Evolutionary conservation across 495 filamentous ascomycete genomes (phyloP).

Genomic region (Alectoria sarmentosa): DNA sequence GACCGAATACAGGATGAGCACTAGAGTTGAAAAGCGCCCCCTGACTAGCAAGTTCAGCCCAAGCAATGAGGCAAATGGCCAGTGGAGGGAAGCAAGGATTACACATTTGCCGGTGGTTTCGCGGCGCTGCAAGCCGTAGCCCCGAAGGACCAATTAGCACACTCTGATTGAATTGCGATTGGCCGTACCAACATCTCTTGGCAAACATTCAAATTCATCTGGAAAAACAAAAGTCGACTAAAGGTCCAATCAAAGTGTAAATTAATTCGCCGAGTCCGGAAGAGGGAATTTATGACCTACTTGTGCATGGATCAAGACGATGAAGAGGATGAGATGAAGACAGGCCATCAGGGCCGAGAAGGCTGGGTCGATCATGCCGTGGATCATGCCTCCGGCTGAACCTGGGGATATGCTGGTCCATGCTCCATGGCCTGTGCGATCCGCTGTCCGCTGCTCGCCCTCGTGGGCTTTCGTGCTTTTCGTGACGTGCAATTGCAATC

Average conservation of each 20-base stretch:
- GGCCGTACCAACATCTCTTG: not conserved
- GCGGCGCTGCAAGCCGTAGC: not conserved
- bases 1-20: not conserved
- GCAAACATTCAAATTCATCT: not conserved
- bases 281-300: not conserved
- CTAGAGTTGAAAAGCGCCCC: not conserved
- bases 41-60: too few species aligned
- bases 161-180: not conserved
- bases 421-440: not conserved
- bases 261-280: not conserved
- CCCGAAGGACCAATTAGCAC: not conserved
- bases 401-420: not conserved
- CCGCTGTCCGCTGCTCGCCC: not conserved
- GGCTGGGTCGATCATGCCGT: not conserved
- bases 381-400: not conserved
- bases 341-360: not conserved
- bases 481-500: not conserved
- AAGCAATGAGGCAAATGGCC: too few species aligned
- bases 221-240: too few species aligned
- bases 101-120: not conserved
- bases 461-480: slow-evolving; percentile 1
- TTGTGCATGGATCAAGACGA: not conserved
- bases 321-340: not conserved
- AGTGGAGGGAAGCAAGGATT: not conserved
- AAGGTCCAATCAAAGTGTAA: too few species aligned